Evolutionary conservation across 2,329 filamentous ascomycete genomes (phyloP), one percentile per base, ranked within the genome.

Genomic region (Colletotrichum sp.): DNA sequence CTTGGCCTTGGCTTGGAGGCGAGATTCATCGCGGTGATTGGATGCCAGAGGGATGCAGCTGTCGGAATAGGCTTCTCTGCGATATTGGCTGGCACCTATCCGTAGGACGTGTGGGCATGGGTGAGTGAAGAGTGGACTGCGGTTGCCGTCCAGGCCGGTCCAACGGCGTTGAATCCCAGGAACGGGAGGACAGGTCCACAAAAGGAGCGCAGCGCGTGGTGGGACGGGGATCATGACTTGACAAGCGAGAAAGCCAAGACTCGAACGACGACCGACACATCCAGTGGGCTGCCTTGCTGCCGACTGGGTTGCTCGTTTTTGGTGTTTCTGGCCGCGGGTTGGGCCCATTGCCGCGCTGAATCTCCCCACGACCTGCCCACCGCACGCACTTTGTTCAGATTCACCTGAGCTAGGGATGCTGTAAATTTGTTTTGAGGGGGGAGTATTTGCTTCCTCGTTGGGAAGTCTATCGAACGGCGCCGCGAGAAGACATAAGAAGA

Each of bases 361-460:
- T 68, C 73, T 73, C 64, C 57, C 64, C 73, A 75, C 39, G 65
- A 60, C 70, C 70, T 30, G 70, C 57, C 70, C 70, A 75, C 65
- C 12, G 39, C 16, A 13, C 8, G 26, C 28, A 26, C 24, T 43
- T n/a, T 21, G 21, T n/a, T 21, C 32, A 63, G 18, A 18, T 55
- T 32, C n/a, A 70, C 57, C 59, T 26, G 66, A 70, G 59, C 24
- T 61, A 63, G 34, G n/a, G 9, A 64, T 30, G 4, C 28, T 18
- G 18, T 36, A 30, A 36, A n/a, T 6, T 32, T n/a, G 48, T 16
- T 48, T 34, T 16, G 12, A 36, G 7, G 6, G 7, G 18, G 36
- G 64, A 24, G 36, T 14, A n/a, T 32, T 55, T 28, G 34, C 32
- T 28, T 24, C 18, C 39, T 48, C 18, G 5, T n/a, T 48, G 39